These are phyloP conservation scores for Nymphaea thermarum DNA, from an alignment of 164 flowering plant species.

Conservation along the genomic window DNA sequence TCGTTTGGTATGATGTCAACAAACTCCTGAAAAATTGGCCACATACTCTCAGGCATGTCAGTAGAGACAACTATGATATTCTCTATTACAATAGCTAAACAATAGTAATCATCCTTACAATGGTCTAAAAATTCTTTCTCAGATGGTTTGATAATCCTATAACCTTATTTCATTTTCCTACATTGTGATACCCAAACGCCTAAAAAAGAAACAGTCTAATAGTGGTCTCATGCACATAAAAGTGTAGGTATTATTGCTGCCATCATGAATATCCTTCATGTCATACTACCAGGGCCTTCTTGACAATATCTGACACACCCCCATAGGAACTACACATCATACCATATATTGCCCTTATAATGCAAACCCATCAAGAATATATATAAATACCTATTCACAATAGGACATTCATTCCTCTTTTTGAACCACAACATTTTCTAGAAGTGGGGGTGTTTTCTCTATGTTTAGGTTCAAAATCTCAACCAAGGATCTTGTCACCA, in stretches of 20 bases:
- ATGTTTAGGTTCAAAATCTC: background rate
- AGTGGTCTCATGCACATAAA: background rate
- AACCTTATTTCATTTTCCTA: background rate
- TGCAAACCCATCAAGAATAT: background rate
- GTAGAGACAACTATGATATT: background rate
- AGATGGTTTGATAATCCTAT: background rate
- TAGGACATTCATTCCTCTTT: background rate
- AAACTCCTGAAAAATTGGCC: background rate
- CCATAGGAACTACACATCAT: background rate
- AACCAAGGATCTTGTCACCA: background rate
- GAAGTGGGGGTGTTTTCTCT: background rate
- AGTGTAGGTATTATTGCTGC: background rate
- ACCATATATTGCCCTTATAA: background rate
- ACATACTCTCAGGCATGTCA: background rate
- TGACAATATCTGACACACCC: background rate
- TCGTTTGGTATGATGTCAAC: background rate
- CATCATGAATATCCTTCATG: background rate
- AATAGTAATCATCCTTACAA: background rate
- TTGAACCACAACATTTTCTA: background rate
- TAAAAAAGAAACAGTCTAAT: background rate
- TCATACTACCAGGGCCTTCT: background rate
- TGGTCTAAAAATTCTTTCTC: background rate
- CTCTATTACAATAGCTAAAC: background rate
- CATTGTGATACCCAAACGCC: background rate
- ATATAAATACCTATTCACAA: background rate